Conservation (phyloP, 306 rosid genomes). For the Hippophae rhamnoides region DNA sequence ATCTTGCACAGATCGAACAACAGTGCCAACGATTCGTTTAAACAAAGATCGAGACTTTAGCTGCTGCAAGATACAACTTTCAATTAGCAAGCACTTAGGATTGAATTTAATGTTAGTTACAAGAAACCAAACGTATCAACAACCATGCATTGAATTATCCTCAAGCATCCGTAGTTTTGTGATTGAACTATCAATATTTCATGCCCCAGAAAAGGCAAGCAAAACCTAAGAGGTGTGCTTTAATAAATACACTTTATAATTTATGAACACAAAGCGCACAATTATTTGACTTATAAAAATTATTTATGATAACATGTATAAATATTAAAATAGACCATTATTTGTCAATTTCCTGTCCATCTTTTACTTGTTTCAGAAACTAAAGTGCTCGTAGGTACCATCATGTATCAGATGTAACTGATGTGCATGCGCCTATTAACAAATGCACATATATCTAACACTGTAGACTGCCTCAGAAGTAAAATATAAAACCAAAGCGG, state of each 20-base stretch:
- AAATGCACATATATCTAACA: background rate
- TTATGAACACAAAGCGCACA: too few relatives aligned
- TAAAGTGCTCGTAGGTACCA: background rate
- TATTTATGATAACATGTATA: too few relatives aligned
- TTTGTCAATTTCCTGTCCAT: too few relatives aligned
- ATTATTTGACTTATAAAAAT: too few relatives aligned
- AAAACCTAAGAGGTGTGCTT: too few relatives aligned
- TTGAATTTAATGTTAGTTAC: background rate
- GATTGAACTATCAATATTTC: too few relatives aligned
- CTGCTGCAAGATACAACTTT: conserved; percentile 44
- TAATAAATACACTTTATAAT: too few relatives aligned
- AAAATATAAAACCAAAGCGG: background rate
- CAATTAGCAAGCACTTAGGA: conserved; percentile 6
- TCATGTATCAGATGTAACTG: background rate
- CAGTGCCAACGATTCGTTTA: conserved; percentile 86
- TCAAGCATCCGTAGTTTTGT: too few relatives aligned
- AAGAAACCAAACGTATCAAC: background rate
- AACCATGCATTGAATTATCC: background rate
- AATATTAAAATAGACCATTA: too few relatives aligned
- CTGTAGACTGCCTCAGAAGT: background rate
- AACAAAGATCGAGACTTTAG: conserved; percentile 68
- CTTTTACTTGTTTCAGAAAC: too few relatives aligned
- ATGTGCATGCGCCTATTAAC: background rate
- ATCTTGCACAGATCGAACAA: conserved; percentile 85
- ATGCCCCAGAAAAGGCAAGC: too few relatives aligned